Evolutionary conservation across 2,329 filamentous ascomycete species (phyloP).

Genomic region (Fusarium sp.): DNA sequence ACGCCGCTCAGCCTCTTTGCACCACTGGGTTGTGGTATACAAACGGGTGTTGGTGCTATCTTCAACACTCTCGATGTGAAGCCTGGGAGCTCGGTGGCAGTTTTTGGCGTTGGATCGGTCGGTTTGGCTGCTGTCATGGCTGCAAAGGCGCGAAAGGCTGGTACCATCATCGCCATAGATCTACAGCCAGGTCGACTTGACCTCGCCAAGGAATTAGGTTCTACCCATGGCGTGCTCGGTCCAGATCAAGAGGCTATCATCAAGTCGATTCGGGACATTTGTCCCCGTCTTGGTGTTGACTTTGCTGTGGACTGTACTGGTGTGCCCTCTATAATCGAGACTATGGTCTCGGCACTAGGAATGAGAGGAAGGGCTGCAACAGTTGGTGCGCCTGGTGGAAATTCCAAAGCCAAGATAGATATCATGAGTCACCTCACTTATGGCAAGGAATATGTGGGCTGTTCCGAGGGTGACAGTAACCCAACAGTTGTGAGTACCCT

Average conservation of each 20-base stretch:
- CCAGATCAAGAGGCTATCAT: background rate
- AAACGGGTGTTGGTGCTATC: conserved; percentile 28
- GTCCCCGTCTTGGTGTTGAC: conserved; percentile 18
- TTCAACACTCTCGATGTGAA: conserved; percentile 29
- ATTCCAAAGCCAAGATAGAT: conserved; percentile 11
- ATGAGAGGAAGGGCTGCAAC: conserved; percentile 28
- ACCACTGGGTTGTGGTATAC: conserved; percentile 31
- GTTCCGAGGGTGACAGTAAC: conserved; percentile 26
- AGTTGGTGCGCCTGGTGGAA: conserved; percentile 20
- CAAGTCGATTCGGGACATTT: background rate
- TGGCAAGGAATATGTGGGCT: conserved; percentile 35
- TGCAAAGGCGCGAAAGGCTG: conserved; percentile 6
- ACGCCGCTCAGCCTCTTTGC: conserved; percentile 22
- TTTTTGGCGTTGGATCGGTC: conserved; percentile 29
- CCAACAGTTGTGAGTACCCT: background rate
- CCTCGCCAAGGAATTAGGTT: conserved; percentile 25
- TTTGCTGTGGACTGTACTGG: conserved; percentile 40
- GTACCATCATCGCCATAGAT: conserved; percentile 25
- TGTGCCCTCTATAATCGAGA: conserved; percentile 22
- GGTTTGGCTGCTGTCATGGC: conserved; percentile 36
- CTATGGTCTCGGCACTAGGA: conserved; percentile 16
- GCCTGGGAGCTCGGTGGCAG: conserved; percentile 15
- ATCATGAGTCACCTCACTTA: conserved; percentile 23
- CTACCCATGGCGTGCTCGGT: conserved; percentile 10
- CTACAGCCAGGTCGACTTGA: conserved; percentile 9